Conservation (phyloP, 768 basidiomycete species). For the Phaeolepiota aurea region DNA sequence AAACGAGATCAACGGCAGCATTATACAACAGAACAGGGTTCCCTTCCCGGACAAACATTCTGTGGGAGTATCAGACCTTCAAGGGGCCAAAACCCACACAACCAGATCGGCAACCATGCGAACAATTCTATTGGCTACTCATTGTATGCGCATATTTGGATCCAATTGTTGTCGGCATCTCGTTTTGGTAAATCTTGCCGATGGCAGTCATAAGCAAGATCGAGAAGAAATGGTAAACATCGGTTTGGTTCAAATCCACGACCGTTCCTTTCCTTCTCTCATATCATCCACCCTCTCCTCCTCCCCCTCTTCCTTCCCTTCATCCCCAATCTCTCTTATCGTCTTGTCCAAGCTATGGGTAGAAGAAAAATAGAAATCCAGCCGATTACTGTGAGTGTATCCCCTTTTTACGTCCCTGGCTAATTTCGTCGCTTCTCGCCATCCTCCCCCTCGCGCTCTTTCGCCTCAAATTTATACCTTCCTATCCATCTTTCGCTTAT, state of each 20-base stretch:
- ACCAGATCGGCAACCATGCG: constrained; percentile 11
- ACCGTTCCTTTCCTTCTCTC: constrained; percentile 9
- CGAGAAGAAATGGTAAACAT: neutral
- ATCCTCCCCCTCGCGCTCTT: constrained; percentile 11
- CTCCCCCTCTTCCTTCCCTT: constrained; percentile 14
- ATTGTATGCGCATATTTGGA: neutral
- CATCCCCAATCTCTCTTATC: constrained; percentile 16
- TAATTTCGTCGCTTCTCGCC: constrained; percentile 6
- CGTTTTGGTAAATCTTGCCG: neutral
- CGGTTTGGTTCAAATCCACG: constrained; percentile 1
- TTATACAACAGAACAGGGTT: neutral
- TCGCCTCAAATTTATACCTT: constrained; percentile 13
- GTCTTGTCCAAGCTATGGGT: too few species aligned
- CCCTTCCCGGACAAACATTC: neutral
- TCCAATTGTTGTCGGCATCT: neutral
- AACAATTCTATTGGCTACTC: neutral
- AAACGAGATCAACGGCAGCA: constrained; percentile 15
- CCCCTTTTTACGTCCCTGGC: constrained; percentile 8
- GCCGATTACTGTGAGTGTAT: constrained; percentile 58
- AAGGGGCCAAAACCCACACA: constrained; percentile 8
- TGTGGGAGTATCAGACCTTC: constrained; percentile 14
- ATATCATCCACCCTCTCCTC: too few species aligned
- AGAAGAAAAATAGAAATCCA: constrained; percentile 77
- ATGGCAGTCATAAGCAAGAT: neutral
- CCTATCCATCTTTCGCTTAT: constrained; percentile 23